Conservation (phyloP, 495 filamentous ascomycete species). For the Penicillium taxi region DNA sequence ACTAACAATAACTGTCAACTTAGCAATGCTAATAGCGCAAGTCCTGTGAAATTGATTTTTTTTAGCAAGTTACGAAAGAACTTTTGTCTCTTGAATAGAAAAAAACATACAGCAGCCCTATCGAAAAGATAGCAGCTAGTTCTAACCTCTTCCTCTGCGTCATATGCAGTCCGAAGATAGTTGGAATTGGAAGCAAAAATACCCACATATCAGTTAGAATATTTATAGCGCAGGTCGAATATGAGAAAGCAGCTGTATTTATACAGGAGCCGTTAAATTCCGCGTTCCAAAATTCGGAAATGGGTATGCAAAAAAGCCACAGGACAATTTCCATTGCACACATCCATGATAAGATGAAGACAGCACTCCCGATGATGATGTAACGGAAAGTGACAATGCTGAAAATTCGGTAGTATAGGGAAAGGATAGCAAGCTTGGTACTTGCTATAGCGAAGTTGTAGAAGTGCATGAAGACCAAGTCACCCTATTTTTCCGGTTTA, state of each 20-base stretch:
- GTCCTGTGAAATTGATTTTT: constrained; percentile 18
- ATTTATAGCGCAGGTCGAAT: constrained; percentile 31
- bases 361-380: constrained; percentile 8
- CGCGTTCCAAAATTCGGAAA: constrained; percentile 26
- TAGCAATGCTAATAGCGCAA: constrained; percentile 31
- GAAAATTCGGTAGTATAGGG: constrained; percentile 35
- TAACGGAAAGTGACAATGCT: constrained; percentile 12
- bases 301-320: constrained; percentile 22
- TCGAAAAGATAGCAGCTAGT: constrained; percentile 33
- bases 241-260: constrained; percentile 22
- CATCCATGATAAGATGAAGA: constrained; percentile 11
- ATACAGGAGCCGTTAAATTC: constrained; percentile 18
- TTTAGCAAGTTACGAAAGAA: neutral
- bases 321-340: constrained; percentile 13
- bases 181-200: constrained; percentile 28
- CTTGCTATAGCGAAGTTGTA: constrained; percentile 26
- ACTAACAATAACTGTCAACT: constrained; percentile 29
- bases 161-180: constrained; percentile 25
- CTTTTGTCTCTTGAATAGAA: no score
- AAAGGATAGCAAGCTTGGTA: constrained; percentile 30
- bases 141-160: constrained; percentile 24
- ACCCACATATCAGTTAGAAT: constrained; percentile 31
- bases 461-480: constrained; percentile 15
- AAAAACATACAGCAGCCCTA: constrained; percentile 21
- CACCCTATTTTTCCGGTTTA: no score